Conservation (phyloP, 257 asterid genomes). For the Ophiorrhiza pumila region DNA sequence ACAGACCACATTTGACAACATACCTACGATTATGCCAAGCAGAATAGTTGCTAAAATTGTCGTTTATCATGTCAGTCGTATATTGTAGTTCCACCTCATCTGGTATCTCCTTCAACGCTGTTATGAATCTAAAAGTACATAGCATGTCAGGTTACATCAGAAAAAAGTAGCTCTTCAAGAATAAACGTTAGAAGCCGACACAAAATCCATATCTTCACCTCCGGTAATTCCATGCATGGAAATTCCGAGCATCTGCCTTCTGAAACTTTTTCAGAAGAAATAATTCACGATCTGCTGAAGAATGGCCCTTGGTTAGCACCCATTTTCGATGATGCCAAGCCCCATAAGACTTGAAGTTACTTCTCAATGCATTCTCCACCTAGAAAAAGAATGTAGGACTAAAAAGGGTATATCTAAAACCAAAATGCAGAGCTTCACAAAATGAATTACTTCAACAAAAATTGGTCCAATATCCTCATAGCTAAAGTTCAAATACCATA, state of each 20-base stretch:
- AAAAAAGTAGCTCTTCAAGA: slow-evolving; percentile 3
- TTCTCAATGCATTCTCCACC: slow-evolving; percentile 85
- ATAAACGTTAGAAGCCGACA: background rate
- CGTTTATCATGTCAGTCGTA: slow-evolving; percentile 71
- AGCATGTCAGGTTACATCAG: slow-evolving; percentile 19
- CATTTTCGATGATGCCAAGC: slow-evolving; percentile 99
- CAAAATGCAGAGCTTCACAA: background rate
- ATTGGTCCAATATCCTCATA: background rate
- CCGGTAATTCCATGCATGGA: slow-evolving; percentile 94
- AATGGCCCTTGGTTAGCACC: slow-evolving; percentile 83
- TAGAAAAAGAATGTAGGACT: slow-evolving; percentile 32
- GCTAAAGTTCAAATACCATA: too few species aligned
- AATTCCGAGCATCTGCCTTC: slow-evolving; percentile 80
- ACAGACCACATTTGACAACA: background rate
- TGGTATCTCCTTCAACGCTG: slow-evolving; percentile 62
- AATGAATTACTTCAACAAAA: background rate
- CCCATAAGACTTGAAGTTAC: slow-evolving; percentile 84
- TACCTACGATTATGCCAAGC: slow-evolving; percentile 99
- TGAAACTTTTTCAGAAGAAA: slow-evolving; percentile 67
- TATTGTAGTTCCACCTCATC: slow-evolving; percentile 75
- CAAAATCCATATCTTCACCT: slow-evolving; percentile 45
- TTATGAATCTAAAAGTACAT: slow-evolving; percentile 55
- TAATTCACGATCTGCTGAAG: slow-evolving; percentile 72
- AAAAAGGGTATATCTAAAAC: background rate
- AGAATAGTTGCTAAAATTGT: slow-evolving; percentile 94